Percentiles rank a stretch among this genome's conserved stretches.
These are phyloP conservation scores for Babesia bovis DNA, from an alignment of 169 alveolate genomes.

Conservation along the genomic window DNA sequence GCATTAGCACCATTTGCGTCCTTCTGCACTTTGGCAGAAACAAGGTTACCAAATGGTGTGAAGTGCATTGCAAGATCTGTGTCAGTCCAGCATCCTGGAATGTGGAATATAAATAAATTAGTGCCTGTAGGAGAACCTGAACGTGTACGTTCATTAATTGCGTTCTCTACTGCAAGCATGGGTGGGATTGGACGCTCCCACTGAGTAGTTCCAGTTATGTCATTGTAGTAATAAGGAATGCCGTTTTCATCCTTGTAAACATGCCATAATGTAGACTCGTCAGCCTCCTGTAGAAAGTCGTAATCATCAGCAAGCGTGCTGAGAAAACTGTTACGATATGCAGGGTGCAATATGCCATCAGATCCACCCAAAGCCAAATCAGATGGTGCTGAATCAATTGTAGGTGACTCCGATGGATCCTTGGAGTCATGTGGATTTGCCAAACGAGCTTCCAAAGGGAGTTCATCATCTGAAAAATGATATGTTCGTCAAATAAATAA, in stretches of 20 bases:
- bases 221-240: constrained; percentile 78
- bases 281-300: constrained; percentile 70
- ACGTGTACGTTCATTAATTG: constrained; percentile 67
- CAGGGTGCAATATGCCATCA: constrained; percentile 2
- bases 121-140: constrained; percentile 89
- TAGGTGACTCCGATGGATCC: not conserved
- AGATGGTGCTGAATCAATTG: not conserved
- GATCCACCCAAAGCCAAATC: not conserved
- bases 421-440: constrained; percentile 62
- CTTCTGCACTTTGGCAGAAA: constrained; percentile 87
- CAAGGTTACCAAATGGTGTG: constrained; percentile 85
- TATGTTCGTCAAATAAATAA: not conserved
- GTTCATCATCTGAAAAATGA: constrained; percentile 44
- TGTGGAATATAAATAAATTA: constrained; percentile 88
- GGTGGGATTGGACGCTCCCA: constrained; percentile 89
- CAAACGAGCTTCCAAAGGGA: constrained; percentile 59
- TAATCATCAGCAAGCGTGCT: constrained; percentile 44
- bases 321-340: constrained; percentile 32
- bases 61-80: constrained; percentile 82
- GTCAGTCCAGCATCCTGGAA: constrained; percentile 89
- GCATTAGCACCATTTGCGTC: constrained; percentile 80
- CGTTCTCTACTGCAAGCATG: constrained; percentile 61
- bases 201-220: constrained; percentile 82
- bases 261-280: constrained; percentile 75
- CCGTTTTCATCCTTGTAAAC: constrained; percentile 73